Evolutionary conservation across 495 filamentous ascomycete genomes (phyloP).

Genomic region (Cenococcum geophilum): DNA sequence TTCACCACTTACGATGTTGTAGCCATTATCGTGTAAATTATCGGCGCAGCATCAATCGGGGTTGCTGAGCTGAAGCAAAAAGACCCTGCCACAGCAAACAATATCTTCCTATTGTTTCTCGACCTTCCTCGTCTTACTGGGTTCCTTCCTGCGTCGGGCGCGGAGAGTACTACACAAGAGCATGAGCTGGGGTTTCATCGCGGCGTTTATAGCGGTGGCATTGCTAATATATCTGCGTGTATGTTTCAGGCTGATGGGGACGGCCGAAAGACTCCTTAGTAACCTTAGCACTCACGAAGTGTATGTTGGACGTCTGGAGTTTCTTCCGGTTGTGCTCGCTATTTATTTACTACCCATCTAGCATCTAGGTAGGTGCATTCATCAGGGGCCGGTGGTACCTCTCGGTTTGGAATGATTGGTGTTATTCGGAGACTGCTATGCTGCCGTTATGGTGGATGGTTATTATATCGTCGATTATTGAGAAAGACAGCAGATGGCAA

Average conservation of each 20-base stretch:
- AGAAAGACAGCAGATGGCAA: too few relatives aligned
- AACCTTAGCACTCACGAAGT: constrained; percentile 44
- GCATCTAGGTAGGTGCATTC: constrained; percentile 46
- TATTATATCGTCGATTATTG: background rate
- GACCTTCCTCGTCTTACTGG: constrained; percentile 44
- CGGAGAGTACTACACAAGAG: constrained; percentile 11
- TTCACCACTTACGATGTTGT: constrained; percentile 51
- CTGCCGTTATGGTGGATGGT: too few relatives aligned
- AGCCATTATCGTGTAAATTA: constrained; percentile 46
- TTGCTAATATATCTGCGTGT: constrained; percentile 50
- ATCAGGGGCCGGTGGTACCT: background rate
- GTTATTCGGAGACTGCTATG: too few relatives aligned
- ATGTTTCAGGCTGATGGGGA: constrained; percentile 51
- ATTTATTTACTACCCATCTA: constrained; percentile 42
- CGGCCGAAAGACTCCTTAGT: constrained; percentile 46
- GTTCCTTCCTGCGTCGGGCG: constrained; percentile 30
- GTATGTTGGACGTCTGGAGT: constrained; percentile 50
- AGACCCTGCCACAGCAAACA: constrained; percentile 27
- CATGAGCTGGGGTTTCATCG: constrained; percentile 32
- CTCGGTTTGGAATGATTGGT: background rate
- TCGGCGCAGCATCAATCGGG: constrained; percentile 43
- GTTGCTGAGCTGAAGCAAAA: constrained; percentile 18
- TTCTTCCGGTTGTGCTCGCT: constrained; percentile 47
- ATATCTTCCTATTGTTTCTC: constrained; percentile 35
- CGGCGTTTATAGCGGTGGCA: constrained; percentile 40